Evolutionary conservation across 805 yeast genomes (phyloP).

Genomic region (Ogataea paraovalis): DNA sequence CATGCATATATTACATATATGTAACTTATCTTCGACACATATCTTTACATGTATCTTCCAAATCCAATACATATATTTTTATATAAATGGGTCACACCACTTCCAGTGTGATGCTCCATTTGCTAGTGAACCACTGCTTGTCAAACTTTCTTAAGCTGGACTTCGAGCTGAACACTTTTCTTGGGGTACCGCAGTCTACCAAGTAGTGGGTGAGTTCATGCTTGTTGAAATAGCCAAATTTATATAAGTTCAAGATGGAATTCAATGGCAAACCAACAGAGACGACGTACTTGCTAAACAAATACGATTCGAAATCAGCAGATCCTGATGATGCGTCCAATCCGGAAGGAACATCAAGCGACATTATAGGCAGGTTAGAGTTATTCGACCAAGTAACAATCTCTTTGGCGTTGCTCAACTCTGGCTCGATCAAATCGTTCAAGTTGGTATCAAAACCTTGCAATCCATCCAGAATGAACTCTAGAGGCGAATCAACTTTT

Average conservation of each 20-base stretch:
- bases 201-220: slow-evolving; percentile 54
- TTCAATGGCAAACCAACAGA: slow-evolving; percentile 72
- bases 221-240: slow-evolving; percentile 44
- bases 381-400: slow-evolving; percentile 68
- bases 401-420: slow-evolving; percentile 35
- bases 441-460: slow-evolving; percentile 78
- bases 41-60: too few relatives aligned
- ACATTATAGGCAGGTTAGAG: slow-evolving; percentile 44
- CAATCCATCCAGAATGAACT: slow-evolving; percentile 74
- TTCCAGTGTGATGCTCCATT: slow-evolving; percentile 22
- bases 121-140: slow-evolving; percentile 27
- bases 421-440: slow-evolving; percentile 50
- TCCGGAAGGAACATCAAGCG: slow-evolving; percentile 81
- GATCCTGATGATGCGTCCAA: slow-evolving; percentile 78
- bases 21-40: too few relatives aligned
- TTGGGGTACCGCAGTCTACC: slow-evolving; percentile 71
- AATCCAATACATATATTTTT: not conserved
- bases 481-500: slow-evolving; percentile 68
- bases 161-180: slow-evolving; percentile 41
- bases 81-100: slow-evolving; percentile 7
- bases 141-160: slow-evolving; percentile 47
- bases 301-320: slow-evolving; percentile 20
- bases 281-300: slow-evolving; percentile 51
- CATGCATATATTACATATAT: too few relatives aligned
- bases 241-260: slow-evolving; percentile 58